Evolutionary conservation across 75 land plant species (phyloP), one percentile per base, ranked within the genome.

Genomic region (Picea sitchensis): DNA sequence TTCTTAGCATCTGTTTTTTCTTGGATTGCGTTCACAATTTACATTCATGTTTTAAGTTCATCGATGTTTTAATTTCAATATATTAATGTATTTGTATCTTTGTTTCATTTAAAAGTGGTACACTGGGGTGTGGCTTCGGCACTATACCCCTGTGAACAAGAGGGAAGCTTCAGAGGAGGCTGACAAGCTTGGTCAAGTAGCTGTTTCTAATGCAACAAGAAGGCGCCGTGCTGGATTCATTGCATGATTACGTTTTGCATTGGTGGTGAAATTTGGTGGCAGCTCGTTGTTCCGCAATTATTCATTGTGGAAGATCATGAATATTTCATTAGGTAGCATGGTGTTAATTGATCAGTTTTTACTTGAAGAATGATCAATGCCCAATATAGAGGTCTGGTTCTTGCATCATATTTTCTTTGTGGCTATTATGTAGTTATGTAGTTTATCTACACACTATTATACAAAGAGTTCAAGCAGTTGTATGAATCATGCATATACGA

Each of bases 121-220:
- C 73, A 91, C 88, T 72, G 99, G 99, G 13, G 86, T 82, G 38
- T 98, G 99, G 99, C 82, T 93, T 59, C 88, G 98, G 14, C 94
- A 91, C 59, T 98, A 95, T 63, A 81, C 72, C 41, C 94, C 99
- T 58, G 69, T 82, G 54, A 82, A 81, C 41, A 87, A 88, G 38
- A 89, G 98, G 63, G 30, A 78, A 63, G 80, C 38, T 30, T 56
- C 86, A 32, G 75, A 80, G 18, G 85, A 90, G n/a, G 80, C 83
- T 30, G 95, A 96, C 75, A 87, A 83, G 82, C 86, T 89, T 60
- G 88, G 91, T 31, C 88, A 91, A 79, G 84, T 98, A 0, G 67
- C 93, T 4, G 79, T 92, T 61, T 98, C 99, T 65, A 98, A 98
- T 92, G 98, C 99, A 30, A 86, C 94, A 4, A 90, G 89, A 82